Conservation (phyloP, 2,329 filamentous ascomycete species). For the Orbilia javanica region DNA sequence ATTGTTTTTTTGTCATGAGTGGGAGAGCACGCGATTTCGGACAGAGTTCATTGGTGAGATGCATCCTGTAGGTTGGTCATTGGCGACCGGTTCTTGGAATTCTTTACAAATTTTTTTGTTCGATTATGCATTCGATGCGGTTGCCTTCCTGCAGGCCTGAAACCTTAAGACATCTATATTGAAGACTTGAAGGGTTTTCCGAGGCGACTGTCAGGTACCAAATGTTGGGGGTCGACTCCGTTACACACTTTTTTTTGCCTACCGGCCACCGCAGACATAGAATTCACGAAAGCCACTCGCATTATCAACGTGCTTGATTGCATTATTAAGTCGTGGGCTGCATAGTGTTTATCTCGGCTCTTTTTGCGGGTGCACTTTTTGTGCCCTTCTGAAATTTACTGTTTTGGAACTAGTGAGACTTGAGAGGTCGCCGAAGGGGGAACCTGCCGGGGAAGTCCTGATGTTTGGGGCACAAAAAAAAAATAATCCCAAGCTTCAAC, state of each 20-base stretch:
- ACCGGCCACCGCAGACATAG: background rate
- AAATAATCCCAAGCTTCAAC: conserved; percentile 24
- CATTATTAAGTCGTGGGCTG: conserved; percentile 32
- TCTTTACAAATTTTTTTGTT: conserved; percentile 18
- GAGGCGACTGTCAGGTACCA: conserved; percentile 28
- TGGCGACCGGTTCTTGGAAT: background rate
- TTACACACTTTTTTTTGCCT: background rate
- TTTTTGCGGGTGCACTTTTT: conserved; percentile 11
- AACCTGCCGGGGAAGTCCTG: conserved; percentile 22
- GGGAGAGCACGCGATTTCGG: conserved; percentile 16
- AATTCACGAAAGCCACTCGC: conserved; percentile 1
- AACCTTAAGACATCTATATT: conserved; percentile 32
- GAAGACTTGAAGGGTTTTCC: conserved; percentile 5
- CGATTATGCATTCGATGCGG: conserved; percentile 11
- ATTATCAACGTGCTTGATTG: conserved; percentile 42
- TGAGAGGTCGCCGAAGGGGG: conserved; percentile 48
- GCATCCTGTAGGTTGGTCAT: background rate
- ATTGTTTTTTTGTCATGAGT: too few relatives aligned
- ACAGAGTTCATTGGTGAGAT: background rate
- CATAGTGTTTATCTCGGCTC: conserved; percentile 39
- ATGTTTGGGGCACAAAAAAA: conserved; percentile 12
- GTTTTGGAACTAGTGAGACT: conserved; percentile 44
- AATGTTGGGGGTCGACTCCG: background rate
- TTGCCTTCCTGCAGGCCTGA: conserved; percentile 47
- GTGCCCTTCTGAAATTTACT: conserved; percentile 26